Evolutionary conservation across 2,329 filamentous ascomycete species (phyloP).

Genomic region (Monosporascus sp.): DNA sequence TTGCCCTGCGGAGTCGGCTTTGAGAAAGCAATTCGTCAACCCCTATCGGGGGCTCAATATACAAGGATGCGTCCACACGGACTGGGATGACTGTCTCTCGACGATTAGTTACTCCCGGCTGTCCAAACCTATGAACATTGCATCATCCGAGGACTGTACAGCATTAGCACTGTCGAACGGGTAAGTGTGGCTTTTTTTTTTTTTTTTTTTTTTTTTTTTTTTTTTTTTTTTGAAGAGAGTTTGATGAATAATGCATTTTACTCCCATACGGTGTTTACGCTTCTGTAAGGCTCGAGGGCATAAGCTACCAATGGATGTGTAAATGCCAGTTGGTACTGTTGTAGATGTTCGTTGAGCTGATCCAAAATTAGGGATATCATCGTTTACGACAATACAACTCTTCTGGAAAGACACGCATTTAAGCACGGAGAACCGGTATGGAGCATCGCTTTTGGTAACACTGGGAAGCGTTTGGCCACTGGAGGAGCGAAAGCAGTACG

Average conservation of each 20-base stretch:
- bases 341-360: no score
- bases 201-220: no score
- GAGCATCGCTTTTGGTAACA: conserved; percentile 12
- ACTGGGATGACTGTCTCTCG: conserved; percentile 19
- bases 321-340: no score
- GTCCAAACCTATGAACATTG: conserved; percentile 4
- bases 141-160: conserved; percentile 3
- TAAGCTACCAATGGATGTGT: no score
- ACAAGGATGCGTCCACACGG: conserved; percentile 2
- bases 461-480: conserved; percentile 7
- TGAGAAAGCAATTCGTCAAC: conserved; percentile 13
- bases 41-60: conserved; percentile 13
- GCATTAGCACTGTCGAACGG: conserved; percentile 11
- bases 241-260: no score
- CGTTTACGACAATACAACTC: conserved; percentile 15
- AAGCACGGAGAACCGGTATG: conserved; percentile 14
- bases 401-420: conserved; percentile 10
- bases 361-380: conserved; percentile 2
- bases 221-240: no score
- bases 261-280: no score
- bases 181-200: no score
- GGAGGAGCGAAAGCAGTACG: conserved; percentile 7
- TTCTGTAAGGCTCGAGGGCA: no score
- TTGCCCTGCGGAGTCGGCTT: conserved; percentile 16
- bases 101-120: conserved; percentile 13